Evolutionary conservation across 345 rosid genomes (phyloP), one percentile per base, ranked within the genome.

Genomic region (Carallia pectinifolia): DNA sequence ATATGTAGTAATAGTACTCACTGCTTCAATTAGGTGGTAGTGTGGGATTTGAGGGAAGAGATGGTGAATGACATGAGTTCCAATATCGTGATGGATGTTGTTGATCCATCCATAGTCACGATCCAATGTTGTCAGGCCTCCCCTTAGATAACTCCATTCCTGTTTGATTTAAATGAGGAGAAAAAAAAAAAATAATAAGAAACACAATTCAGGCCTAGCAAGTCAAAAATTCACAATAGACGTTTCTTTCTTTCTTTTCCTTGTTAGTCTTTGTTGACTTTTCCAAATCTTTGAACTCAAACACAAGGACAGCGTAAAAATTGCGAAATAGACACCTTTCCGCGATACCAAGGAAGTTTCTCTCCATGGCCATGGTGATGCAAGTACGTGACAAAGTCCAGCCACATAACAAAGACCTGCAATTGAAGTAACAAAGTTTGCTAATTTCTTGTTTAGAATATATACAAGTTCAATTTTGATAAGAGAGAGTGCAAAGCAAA

Each of bases 31-130:
- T 18, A 91, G 71, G 76, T 86, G 91, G 68, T 91, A 89, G 62
- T 89, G 97, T 53, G 96, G 97, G 79, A 91, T 91, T 66, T 91
- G 97, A 73, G 97, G 97, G 81, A 91, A 91, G 56, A 91, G 90
- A 73, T 91, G 97, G 69, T 91, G 97, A 58, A 91, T 81, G 73
- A 91, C 93, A 69, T 91, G 96, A 60, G 97, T 91, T 81, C 97
- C 97, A 71, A 88, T 89, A 58, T 91, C 93, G 62, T 91, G 97
- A 77, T 91, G 97, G 68, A 91, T 80, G 37, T 81, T 84, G 72
- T 91, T 91, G 65, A 91, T 84, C 78, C 77, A 60, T 56, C 96
- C 96, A 44, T 91, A 91, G 71, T 91, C 97, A 37, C 93, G 85
- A 72, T 91, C 97, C 6, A 91, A 37, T 0, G 97, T 91, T 27